A percentile compares a stretch with the other conserved stretches of the same genome.
These are phyloP conservation scores for Backusella parvicylindrica DNA, from an alignment of 192 early-diverging fungal genomes.

Conservation along the genomic window DNA sequence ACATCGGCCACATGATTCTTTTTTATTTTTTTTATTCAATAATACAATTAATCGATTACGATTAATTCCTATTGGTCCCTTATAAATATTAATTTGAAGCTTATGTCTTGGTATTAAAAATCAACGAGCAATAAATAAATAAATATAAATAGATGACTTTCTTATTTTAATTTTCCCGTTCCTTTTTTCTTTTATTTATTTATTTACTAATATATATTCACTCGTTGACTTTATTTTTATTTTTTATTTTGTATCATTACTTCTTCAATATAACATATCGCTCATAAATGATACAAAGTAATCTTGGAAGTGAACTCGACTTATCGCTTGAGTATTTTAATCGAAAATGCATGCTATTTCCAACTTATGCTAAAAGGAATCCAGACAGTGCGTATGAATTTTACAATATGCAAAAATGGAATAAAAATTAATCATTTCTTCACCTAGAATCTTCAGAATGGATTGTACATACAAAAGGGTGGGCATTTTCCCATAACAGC, in stretches of 20 bases:
- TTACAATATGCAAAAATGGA: neutral
- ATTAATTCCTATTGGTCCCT: neutral
- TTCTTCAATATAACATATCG: neutral
- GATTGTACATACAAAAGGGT: conserved; percentile 29
- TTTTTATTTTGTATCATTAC: neutral
- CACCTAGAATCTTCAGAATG: conserved; percentile 22
- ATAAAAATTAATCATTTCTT: neutral
- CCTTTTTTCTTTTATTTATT: neutral
- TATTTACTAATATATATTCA: neutral
- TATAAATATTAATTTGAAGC: neutral
- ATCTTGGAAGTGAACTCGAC: neutral
- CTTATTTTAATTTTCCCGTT: neutral
- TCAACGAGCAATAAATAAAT: conserved; percentile 5
- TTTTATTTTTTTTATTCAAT: neutral
- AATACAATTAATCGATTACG: neutral
- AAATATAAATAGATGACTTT: neutral
- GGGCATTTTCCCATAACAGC: conserved; percentile 33
- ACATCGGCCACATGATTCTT: neutral
- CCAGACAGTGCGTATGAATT: conserved; percentile 15
- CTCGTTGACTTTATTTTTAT: neutral
- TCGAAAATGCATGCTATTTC: conserved; percentile 40
- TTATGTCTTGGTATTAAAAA: neutral
- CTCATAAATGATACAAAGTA: neutral
- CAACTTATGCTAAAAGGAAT: conserved; percentile 44
- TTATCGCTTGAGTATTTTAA: neutral